Evolutionary conservation across 768 basidiomycete species (phyloP).

Genomic region (Dacryopinax primogenitus): DNA sequence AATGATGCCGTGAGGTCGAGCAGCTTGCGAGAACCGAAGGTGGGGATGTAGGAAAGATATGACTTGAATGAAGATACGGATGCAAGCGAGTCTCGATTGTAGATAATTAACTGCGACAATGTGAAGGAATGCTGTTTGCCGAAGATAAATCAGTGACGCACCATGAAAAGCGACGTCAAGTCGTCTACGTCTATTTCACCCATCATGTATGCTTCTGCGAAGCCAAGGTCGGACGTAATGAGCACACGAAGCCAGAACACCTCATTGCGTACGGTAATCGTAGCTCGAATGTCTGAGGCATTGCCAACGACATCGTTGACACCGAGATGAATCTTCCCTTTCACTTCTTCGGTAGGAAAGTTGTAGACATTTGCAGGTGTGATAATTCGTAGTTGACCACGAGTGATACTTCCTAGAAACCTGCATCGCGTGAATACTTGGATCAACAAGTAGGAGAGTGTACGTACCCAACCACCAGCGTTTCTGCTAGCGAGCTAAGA

Average conservation of each 20-base stretch:
- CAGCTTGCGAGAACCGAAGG: constrained; percentile 40
- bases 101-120: constrained; percentile 45
- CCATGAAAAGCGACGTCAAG: constrained; percentile 51
- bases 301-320: background rate
- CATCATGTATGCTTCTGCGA: constrained; percentile 67
- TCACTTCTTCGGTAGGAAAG: constrained; percentile 4
- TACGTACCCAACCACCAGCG: background rate
- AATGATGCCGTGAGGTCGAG: constrained; percentile 36
- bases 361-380: background rate
- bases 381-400: constrained; percentile 34
- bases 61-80: constrained; percentile 40
- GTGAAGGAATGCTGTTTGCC: background rate
- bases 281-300: constrained; percentile 11
- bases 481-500: background rate
- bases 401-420: constrained; percentile 30
- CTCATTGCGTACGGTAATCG: constrained; percentile 15
- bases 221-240: constrained; percentile 52
- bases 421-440: constrained; percentile 25
- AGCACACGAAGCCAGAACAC: constrained; percentile 27
- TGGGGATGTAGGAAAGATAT: constrained; percentile 40
- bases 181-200: constrained; percentile 59
- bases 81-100: constrained; percentile 39
- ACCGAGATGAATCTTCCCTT: background rate
- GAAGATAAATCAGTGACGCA: constrained; percentile 23
- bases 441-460: background rate